Evolutionary conservation across 371 early-diverging fungal genomes (phyloP).

Genomic region (Circinella minor): DNA sequence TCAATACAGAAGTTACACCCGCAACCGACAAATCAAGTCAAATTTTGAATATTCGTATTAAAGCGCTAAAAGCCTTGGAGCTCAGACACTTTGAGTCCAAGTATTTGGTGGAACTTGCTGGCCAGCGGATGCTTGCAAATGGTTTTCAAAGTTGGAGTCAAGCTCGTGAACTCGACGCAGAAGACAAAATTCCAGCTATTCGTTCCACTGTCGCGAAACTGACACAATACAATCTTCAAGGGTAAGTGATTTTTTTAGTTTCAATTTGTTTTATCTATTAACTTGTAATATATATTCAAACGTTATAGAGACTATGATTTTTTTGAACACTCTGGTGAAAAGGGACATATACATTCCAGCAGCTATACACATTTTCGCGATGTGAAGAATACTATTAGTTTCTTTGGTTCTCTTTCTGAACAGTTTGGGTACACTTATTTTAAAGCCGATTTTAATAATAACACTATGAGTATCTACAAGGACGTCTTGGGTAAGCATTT

Average conservation of each 20-base stretch:
- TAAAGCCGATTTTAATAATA: conserved; percentile 46
- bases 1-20: conserved; percentile 1
- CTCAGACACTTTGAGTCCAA: conserved; percentile 34
- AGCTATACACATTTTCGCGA: conserved; percentile 61
- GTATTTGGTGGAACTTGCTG: conserved; percentile 29
- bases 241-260: conserved; percentile 23
- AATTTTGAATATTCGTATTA: conserved; percentile 19
- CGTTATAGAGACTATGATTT: conserved; percentile 49
- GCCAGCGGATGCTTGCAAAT: conserved; percentile 56
- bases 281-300: background rate
- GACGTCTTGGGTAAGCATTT: conserved; percentile 47
- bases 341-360: conserved; percentile 60
- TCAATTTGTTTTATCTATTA: background rate
- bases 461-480: conserved; percentile 50
- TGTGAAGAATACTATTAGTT: conserved; percentile 35
- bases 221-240: conserved; percentile 50
- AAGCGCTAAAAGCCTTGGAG: conserved; percentile 29
- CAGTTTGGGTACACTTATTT: conserved; percentile 61
- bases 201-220: conserved; percentile 39
- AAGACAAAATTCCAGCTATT: conserved; percentile 40
- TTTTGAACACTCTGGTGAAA: conserved; percentile 53
- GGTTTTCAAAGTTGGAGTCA: conserved; percentile 67
- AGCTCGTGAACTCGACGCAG: conserved; percentile 35
- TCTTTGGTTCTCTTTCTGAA: conserved; percentile 62
- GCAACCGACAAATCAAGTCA: conserved; percentile 25